Percentiles rank a stretch among this genome's conserved stretches.
These are phyloP conservation scores for Fusarium subtropicale DNA, from an alignment of 2,329 filamentous ascomycete genomes.

Conservation along the genomic window DNA sequence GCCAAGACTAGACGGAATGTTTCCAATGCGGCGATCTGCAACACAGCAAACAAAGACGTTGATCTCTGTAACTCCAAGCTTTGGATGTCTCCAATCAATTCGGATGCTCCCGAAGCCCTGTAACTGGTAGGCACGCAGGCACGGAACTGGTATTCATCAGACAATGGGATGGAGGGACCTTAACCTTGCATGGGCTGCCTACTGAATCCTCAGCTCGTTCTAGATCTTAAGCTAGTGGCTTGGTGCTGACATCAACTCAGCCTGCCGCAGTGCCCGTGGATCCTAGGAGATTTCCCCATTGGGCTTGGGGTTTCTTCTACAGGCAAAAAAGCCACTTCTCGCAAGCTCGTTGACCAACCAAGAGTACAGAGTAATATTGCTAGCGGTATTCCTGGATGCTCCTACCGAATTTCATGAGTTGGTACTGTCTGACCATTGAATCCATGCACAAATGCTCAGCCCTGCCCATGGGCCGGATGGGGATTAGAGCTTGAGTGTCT, in stretches of 20 bases:
- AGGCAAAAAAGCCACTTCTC: not conserved
- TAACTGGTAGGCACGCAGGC: not conserved
- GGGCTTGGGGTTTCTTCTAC: not conserved
- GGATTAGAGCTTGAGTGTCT: constrained; percentile 27
- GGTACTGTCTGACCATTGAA: not conserved
- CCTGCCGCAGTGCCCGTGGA: not conserved
- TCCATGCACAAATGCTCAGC: constrained; percentile 32
- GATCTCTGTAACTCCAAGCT: not conserved
- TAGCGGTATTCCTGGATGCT: not conserved
- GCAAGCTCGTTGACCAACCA: not conserved
- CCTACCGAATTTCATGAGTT: not conserved
- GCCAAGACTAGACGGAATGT: constrained; percentile 2
- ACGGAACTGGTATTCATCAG: not conserved
- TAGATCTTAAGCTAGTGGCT: constrained; percentile 21
- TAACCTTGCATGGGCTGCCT: not conserved
- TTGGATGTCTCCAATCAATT: not conserved
- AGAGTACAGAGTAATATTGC: not conserved
- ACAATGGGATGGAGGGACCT: not conserved
- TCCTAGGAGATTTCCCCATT: not conserved
- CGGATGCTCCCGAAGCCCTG: constrained; percentile 31
- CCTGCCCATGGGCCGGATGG: constrained; percentile 25
- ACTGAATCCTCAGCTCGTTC: constrained; percentile 24
- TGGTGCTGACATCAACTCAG: constrained; percentile 29
- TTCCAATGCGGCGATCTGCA: constrained; percentile 7
- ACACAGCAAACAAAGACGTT: not conserved